Evolutionary conservation across 2,329 filamentous ascomycete species (phyloP).

Genomic region (Colletotrichum sidae): DNA sequence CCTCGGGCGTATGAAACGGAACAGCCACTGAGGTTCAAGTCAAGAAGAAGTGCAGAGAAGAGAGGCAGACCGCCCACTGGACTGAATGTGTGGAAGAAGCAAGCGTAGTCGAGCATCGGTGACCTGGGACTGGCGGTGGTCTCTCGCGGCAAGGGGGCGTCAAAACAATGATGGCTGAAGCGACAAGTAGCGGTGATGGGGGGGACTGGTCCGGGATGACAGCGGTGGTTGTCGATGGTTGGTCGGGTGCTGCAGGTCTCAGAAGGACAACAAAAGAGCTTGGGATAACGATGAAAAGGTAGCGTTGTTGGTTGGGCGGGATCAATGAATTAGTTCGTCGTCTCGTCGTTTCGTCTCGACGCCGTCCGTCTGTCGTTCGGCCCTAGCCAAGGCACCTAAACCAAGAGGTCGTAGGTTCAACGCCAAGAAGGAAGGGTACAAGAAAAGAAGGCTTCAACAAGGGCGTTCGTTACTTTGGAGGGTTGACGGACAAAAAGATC

Average conservation of each 20-base stretch:
- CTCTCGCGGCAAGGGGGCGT: slow-evolving; percentile 6
- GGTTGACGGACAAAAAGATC: no score
- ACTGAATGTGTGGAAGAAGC: slow-evolving; percentile 8
- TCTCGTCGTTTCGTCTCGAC: slow-evolving; percentile 18
- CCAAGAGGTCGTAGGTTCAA: background rate
- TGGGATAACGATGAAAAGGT: background rate
- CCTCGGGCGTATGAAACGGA: slow-evolving; percentile 27
- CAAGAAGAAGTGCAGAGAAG: background rate
- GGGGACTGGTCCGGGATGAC: background rate
- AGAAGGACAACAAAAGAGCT: slow-evolving; percentile 15
- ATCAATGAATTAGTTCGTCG: background rate
- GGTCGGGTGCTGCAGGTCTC: slow-evolving; percentile 14
- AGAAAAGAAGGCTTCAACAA: no score
- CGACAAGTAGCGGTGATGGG: background rate
- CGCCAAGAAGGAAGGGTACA: no score
- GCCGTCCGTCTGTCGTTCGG: slow-evolving; percentile 29
- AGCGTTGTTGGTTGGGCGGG: background rate
- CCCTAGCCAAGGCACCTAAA: slow-evolving; percentile 1
- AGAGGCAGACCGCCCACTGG: slow-evolving; percentile 8
- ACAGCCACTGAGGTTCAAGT: background rate
- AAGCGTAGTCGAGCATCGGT: slow-evolving; percentile 2
- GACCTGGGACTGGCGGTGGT: slow-evolving; percentile 14
- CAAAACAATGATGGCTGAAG: background rate
- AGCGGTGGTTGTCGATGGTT: background rate
- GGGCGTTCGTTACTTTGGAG: no score